phyloP scores from a whole-genome alignment of 2,329 filamentous ascomycete species.

The Aaosphaeria pasadenensis region DNA sequence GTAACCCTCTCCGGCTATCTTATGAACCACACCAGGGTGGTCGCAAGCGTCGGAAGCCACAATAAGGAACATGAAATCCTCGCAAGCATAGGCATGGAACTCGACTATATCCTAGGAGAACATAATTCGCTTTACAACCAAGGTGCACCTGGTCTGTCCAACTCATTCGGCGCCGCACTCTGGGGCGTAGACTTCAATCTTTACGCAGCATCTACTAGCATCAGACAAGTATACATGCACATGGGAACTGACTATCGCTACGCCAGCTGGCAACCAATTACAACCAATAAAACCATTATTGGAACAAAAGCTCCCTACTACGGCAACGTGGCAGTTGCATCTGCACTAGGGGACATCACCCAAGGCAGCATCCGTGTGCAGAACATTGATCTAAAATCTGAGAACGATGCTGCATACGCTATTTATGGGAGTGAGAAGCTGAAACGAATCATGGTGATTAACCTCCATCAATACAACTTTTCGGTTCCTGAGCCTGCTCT shows the following conservation, averaged over 20 bases:
- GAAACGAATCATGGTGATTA: conserved; percentile 53
- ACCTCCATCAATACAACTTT: conserved; percentile 60
- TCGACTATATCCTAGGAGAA: conserved; percentile 59
- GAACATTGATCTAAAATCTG: conserved; percentile 43
- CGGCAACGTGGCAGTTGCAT: conserved; percentile 58
- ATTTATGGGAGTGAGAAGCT: conserved; percentile 49
- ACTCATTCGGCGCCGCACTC: conserved; percentile 63
- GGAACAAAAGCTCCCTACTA: conserved; percentile 66
- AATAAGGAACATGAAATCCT: conserved; percentile 38
- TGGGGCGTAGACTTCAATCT: conserved; percentile 64
- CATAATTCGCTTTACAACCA: conserved; percentile 62
- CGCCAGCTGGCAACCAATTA: conserved; percentile 58
- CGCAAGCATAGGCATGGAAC: conserved; percentile 19
- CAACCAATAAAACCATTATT: conserved; percentile 47
- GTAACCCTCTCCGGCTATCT: conserved; percentile 62
- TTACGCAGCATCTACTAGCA: conserved; percentile 54
- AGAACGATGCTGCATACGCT: conserved; percentile 55
- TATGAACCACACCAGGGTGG: conserved; percentile 60
- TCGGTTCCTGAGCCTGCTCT: conserved; percentile 34
- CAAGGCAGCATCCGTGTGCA: conserved; percentile 43
- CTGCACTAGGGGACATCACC: conserved; percentile 49
- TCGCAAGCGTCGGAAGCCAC: conserved; percentile 49
- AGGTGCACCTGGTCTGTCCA: conserved; percentile 59
- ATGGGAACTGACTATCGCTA: conserved; percentile 63
- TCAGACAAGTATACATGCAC: conserved; percentile 62